Base-by-base conservation (phyloP, 2,329 filamentous ascomycete genomes). In the Alternaria panax region DNA sequence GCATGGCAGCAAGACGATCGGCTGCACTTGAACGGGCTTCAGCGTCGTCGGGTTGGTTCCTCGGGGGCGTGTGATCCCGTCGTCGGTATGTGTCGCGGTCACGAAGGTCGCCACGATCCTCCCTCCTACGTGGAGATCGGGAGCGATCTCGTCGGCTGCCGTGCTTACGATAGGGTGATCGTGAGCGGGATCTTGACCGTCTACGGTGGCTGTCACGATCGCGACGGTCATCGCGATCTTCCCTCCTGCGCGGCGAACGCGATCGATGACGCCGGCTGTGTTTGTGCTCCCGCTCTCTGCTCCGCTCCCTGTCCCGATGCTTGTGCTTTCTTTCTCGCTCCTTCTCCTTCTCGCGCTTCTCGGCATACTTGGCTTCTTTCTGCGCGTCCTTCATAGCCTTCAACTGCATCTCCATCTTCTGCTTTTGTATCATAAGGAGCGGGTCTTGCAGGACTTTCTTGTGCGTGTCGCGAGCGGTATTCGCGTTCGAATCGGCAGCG, bases 371-470 rank as follows among this genome's bases (percentile, higher is more conserved):
- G 71, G 63, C 77, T 67, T 70, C 66, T 55, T 74, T 76, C 73
- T 76, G 79, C n/a, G 81, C 82, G 55, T 84, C 82, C 65, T 88
- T 88, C 9, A 85, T 83, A 0, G 86, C 85, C 25, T 95, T 82
- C 30, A 96, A 75, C 71, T 91, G 73, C 70, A 76, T 70, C 60
- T 78, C 74, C 73, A 79, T 74, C 75, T 98, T 93, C 75, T 96
- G 90, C 75, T 89, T 91, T 84, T 96, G 97, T 77, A 99, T 97
- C 24, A 93, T 92, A 32, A 98, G 82, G 71, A 99, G 84, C 0
- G 95, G 95, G 75, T 99, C 95, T 66, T 96, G 91, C 64, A 93
- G 85, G 46, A 98, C 89, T 81, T 99, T 99, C 47, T 88, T 80
- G 28, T 92, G 90, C 0, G 89, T 93, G 77, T 99, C 95, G 64